Conservation (phyloP, 768 basidiomycete species). For the Suillus weaverae region DNA sequence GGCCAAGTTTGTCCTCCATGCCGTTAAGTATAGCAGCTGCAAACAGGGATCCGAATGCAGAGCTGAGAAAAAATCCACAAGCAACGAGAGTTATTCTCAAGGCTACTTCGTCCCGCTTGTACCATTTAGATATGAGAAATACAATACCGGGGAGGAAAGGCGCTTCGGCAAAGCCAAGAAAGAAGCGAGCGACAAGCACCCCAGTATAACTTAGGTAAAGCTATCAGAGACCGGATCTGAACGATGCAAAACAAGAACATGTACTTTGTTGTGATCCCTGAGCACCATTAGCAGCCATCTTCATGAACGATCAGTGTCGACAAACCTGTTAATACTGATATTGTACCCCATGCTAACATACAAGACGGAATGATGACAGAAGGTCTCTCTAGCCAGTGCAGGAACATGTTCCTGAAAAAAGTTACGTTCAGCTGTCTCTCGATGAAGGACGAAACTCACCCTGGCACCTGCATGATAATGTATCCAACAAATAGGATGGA, state of each 20-base stretch:
- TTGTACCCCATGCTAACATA: slow-evolving; percentile 37
- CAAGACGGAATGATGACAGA: slow-evolving; percentile 27
- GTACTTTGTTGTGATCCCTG: slow-evolving; percentile 9
- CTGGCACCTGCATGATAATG: slow-evolving; percentile 26
- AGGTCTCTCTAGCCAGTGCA: slow-evolving; percentile 32
- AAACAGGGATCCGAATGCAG: slow-evolving; percentile 47
- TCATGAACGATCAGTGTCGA: background rate
- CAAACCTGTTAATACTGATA: slow-evolving; percentile 39
- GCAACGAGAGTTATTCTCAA: slow-evolving; percentile 35
- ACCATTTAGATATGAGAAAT: slow-evolving; percentile 17
- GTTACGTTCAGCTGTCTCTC: background rate
- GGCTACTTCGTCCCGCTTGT: slow-evolving; percentile 40
- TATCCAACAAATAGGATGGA: slow-evolving; percentile 28
- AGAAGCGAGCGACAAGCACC: slow-evolving; percentile 5
- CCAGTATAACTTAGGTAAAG: slow-evolving; percentile 1
- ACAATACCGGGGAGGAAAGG: slow-evolving; percentile 2
- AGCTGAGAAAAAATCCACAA: slow-evolving; percentile 40
- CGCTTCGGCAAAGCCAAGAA: slow-evolving; percentile 10
- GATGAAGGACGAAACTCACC: slow-evolving; percentile 4
- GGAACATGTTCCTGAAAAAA: slow-evolving; percentile 28
- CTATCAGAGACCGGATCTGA: background rate
- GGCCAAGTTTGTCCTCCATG: slow-evolving; percentile 41
- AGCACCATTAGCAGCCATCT: background rate
- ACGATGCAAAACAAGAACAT: background rate
- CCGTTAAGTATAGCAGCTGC: slow-evolving; percentile 42